Percentiles rank a stretch among this genome's conserved stretches.
Conservation (phyloP, 495 filamentous ascomycete genomes). For the Staphylotrichum longicolle region DNA sequence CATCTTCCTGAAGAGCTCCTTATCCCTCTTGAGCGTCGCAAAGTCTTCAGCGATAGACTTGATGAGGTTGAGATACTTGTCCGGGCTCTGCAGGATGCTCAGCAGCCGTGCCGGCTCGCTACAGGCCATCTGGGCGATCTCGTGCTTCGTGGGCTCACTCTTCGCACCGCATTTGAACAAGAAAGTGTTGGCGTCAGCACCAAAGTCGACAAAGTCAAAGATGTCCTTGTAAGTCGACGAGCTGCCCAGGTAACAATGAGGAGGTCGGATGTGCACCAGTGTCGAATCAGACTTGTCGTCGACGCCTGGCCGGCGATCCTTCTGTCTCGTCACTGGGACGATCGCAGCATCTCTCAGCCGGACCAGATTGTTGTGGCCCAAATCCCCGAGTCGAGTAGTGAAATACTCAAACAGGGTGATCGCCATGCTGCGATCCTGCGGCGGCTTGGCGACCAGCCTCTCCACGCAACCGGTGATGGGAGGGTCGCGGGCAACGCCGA, state of each 20-base stretch:
- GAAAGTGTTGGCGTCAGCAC: slow-evolving; percentile 80
- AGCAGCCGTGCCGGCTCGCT: slow-evolving; percentile 76
- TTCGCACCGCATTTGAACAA: slow-evolving; percentile 84
- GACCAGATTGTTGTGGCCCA: slow-evolving; percentile 58
- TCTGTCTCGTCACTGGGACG: slow-evolving; percentile 60
- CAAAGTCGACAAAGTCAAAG: slow-evolving; percentile 96
- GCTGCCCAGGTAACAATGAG: slow-evolving; percentile 71
- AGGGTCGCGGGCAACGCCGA: slow-evolving; percentile 80
- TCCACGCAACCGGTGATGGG: slow-evolving; percentile 71
- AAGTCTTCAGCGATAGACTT: slow-evolving; percentile 71
- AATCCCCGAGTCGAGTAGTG: slow-evolving; percentile 67
- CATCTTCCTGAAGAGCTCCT: slow-evolving; percentile 71
- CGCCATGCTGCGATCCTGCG: slow-evolving; percentile 61
- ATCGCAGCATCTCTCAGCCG: slow-evolving; percentile 62
- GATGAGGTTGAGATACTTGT: slow-evolving; percentile 81
- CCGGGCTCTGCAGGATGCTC: slow-evolving; percentile 69
- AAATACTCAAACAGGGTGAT: slow-evolving; percentile 76
- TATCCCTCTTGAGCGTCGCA: slow-evolving; percentile 69
- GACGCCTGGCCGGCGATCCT: slow-evolving; percentile 19
- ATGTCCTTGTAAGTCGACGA: slow-evolving; percentile 78
- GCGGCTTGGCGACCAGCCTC: slow-evolving; percentile 65
- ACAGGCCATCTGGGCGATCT: slow-evolving; percentile 76
- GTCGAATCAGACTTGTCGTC: slow-evolving; percentile 26
- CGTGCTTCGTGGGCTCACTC: slow-evolving; percentile 77
- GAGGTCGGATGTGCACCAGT: slow-evolving; percentile 55